These are phyloP conservation scores for Thermothelomyces thermophilus DNA, from an alignment of 2,329 filamentous ascomycete genomes.

Conservation along the genomic window DNA sequence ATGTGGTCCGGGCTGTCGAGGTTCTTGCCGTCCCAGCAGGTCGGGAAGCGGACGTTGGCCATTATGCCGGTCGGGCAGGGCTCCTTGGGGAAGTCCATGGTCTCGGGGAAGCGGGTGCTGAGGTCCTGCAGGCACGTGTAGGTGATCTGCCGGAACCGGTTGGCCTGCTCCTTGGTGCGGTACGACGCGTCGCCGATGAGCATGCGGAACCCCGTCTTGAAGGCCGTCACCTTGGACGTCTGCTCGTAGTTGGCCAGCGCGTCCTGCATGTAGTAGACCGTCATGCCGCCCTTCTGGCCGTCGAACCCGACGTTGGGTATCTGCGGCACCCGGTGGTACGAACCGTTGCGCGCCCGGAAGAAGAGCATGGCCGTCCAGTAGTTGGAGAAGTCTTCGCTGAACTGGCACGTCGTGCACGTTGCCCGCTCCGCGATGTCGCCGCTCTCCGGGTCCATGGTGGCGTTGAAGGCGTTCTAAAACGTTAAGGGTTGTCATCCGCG, in stretches of 20 bases:
- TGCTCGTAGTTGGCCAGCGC: slow-evolving; percentile 24
- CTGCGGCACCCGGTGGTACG: slow-evolving; percentile 20
- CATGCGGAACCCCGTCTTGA: slow-evolving; percentile 41
- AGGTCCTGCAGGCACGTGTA: slow-evolving; percentile 37
- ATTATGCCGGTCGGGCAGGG: slow-evolving; percentile 32
- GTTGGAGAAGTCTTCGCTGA: slow-evolving; percentile 28
- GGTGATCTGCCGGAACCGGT: slow-evolving; percentile 37
- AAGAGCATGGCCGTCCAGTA: slow-evolving; percentile 26
- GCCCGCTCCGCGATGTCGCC: slow-evolving; percentile 25
- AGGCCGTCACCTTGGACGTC: slow-evolving; percentile 36
- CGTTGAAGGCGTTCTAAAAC: slow-evolving; percentile 33
- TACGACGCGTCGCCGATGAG: slow-evolving; percentile 35
- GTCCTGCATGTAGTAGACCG: slow-evolving; percentile 31
- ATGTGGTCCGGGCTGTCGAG: slow-evolving; percentile 42
- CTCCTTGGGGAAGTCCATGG: slow-evolving; percentile 31
- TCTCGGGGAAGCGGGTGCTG: slow-evolving; percentile 33
- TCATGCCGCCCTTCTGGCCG: slow-evolving; percentile 29
- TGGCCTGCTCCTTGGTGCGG: slow-evolving; percentile 30
- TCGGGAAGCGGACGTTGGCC: slow-evolving; percentile 35
- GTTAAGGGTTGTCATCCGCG: neutral
- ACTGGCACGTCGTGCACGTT: slow-evolving; percentile 30
- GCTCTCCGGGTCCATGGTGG: slow-evolving; percentile 30
- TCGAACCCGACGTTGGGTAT: slow-evolving; percentile 32
- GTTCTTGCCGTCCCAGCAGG: slow-evolving; percentile 50
- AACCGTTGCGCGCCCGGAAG: slow-evolving; percentile 22